Evolutionary conservation across 2,329 filamentous ascomycete genomes (phyloP).

Genomic region (Xylaria hypoxylon): DNA sequence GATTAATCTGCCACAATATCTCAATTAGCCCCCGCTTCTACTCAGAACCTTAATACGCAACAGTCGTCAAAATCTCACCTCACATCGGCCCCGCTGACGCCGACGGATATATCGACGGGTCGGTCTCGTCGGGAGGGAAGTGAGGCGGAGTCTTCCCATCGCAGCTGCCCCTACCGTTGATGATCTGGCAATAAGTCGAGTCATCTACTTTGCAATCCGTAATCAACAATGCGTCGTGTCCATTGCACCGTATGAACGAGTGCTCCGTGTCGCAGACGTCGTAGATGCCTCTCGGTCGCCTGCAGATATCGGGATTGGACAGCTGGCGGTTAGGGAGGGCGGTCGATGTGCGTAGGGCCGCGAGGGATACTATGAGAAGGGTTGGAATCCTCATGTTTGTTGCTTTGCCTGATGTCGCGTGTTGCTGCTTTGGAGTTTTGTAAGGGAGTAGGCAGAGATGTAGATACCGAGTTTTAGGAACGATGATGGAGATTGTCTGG

Average conservation of each 20-base stretch:
- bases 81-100: not conserved
- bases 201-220: conserved; percentile 12
- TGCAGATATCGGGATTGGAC: conserved; percentile 20
- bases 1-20: not conserved
- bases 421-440: not conserved
- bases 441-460: not conserved
- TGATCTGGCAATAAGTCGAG: conserved; percentile 24
- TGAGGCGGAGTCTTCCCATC: conserved; percentile 23
- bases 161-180: conserved; percentile 23
- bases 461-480: not conserved
- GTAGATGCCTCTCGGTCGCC: conserved; percentile 17
- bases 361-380: conserved; percentile 16
- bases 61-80: not conserved
- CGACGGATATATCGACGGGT: not conserved
- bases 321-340: not conserved
- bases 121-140: not conserved
- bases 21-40: not conserved
- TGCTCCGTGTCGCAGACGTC: conserved; percentile 33
- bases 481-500: not conserved
- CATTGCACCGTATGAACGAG: conserved; percentile 31
- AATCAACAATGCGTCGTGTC: conserved; percentile 26
- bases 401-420: not conserved
- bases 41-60: too few species aligned
- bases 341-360: not conserved
- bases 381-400: conserved; percentile 18